Base-by-base conservation (phyloP, 108 stramenopile genomes). In the Cyclotella cryptica region DNA sequence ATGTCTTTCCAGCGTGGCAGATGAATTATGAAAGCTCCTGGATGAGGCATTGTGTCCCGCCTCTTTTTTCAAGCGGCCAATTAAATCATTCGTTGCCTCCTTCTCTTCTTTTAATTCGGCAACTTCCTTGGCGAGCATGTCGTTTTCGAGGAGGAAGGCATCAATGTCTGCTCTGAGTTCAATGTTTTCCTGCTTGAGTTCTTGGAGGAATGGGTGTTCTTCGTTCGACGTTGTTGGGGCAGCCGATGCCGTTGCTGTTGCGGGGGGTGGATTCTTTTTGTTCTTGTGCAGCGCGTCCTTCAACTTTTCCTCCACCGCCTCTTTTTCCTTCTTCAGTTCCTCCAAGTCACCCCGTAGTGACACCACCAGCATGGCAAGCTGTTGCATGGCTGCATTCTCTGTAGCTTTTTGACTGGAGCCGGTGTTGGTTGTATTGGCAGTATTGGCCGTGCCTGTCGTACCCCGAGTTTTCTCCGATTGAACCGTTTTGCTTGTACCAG, bases 331-430 rank as follows among this genome's bases (percentile, higher is more conserved):
- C 15, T 60, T 73, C 10, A 67, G 39, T 11, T 60, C 62, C 4
- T 44, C 71, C 51, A 84, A 42, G 24, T 84, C 83, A 47, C n/a
- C 46, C 0, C 83, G 66, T 1, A 84, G 63, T 10, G 59, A 26
- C 5, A 84, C 77, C 0, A 84, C 83, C 18, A 84, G 47, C 39
- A 29, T 66, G 43, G 83, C 83, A 28, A 84, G 66, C 59, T 77
- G 66, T 49, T 84, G 83, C 83, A 78, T 73, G 46, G 83, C 83
- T 17, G 72, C 72, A 28, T 62, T 51, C 68, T 84, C 76, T 0
- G 71, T 54, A 21, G 43, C 27, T 10, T 22, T 26, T 12, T 21
- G 61, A 18, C 39, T 41, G 41, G 40, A 11, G 61, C 15, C 8
- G 18, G n/a, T 35, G 39, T n/a, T 62, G 61, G 43, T 47, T 24